Evolutionary conservation across 371 early-diverging fungal genomes (phyloP), one percentile per base, ranked within the genome.

Genomic region (Zychaea mexicana): DNA sequence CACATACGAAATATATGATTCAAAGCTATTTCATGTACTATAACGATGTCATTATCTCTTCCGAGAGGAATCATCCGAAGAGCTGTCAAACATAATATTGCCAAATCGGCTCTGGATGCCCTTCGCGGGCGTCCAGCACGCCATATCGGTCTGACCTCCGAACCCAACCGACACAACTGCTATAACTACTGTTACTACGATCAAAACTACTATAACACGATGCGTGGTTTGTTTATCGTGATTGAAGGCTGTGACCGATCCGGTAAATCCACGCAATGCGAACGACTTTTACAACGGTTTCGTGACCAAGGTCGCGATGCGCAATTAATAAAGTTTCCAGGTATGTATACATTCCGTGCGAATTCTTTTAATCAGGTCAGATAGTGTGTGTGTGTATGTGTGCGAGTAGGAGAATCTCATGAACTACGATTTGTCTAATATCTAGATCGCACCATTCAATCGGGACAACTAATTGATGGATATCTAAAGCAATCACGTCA

Each of bases 171-270:
- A n/a, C n/a, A n/a, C n/a, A n/a, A n/a, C n/a, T n/a, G n/a, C n/a
- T n/a, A n/a, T n/a, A n/a, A n/a, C n/a, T n/a, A n/a, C n/a, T n/a
- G n/a, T n/a, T n/a, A n/a, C n/a, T n/a, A 12, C 12, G 33, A 33
- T 33, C 12, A 12, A 33, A 12, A 33, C 33, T 33, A 33, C 33
- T 33, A 8, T 33, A 33, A 33, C 53, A 53, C 47, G 27, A 52
- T 45, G 39, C 84, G 99, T 31, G 99, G 99, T 36, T 87, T 92
- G 21, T 90, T 99, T 63, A 93, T 99, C 62, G 94, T 95, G n/a
- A 72, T 98, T 32, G 99, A 99, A 80, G 99, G 99, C 46, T 89
- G 95, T 60, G 99, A 99, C 83, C 87, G 97, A 52, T 87, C 92
- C 49, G 99, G 99, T 46, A 99, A 99, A 78, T 90, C 95, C 27